These are phyloP conservation scores for Casuarina equisetifolia DNA, from an alignment of 306 rosid genomes.

Conservation along the genomic window DNA sequence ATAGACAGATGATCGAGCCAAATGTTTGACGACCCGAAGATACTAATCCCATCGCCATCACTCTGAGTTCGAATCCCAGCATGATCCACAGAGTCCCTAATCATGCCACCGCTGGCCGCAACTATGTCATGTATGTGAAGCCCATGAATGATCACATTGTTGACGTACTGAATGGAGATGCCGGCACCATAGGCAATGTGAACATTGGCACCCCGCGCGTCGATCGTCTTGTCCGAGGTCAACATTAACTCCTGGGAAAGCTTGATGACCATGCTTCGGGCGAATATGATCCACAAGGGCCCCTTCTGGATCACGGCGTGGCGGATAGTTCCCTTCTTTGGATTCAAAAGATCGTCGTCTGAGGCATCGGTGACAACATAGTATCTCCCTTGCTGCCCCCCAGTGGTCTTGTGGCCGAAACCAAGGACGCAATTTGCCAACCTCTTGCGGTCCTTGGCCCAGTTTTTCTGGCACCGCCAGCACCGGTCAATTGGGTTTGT, in stretches of 20 bases:
- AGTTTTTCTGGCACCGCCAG: conserved; percentile 62
- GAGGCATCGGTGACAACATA: conserved; percentile 61
- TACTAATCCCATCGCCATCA: conserved; percentile 79
- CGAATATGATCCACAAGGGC: conserved; percentile 82
- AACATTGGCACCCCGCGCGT: conserved; percentile 74
- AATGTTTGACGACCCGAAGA: conserved; percentile 63
- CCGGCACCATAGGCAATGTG: conserved; percentile 62
- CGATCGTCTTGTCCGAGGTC: conserved; percentile 76
- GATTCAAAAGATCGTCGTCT: conserved; percentile 42
- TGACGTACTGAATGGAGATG: conserved; percentile 45
- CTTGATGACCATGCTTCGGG: conserved; percentile 54
- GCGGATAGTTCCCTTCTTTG: conserved; percentile 68
- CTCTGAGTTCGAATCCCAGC: conserved; percentile 44
- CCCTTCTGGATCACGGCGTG: conserved; percentile 41
- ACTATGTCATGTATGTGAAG: conserved; percentile 43
- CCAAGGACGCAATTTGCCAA: conserved; percentile 64
- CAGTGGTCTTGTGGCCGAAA: conserved; percentile 61
- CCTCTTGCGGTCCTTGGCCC: conserved; percentile 58
- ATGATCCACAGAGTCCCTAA: conserved; percentile 59
- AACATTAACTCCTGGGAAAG: conserved; percentile 55
- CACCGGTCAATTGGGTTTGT: conserved; percentile 87
- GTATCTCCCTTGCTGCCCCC: conserved; percentile 50
- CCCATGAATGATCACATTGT: conserved; percentile 66
- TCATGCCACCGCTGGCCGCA: conserved; percentile 44
- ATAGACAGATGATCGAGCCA: conserved; percentile 87